Conservation (phyloP, 768 basidiomycete genomes). For the Mycena vitilis region DNA sequence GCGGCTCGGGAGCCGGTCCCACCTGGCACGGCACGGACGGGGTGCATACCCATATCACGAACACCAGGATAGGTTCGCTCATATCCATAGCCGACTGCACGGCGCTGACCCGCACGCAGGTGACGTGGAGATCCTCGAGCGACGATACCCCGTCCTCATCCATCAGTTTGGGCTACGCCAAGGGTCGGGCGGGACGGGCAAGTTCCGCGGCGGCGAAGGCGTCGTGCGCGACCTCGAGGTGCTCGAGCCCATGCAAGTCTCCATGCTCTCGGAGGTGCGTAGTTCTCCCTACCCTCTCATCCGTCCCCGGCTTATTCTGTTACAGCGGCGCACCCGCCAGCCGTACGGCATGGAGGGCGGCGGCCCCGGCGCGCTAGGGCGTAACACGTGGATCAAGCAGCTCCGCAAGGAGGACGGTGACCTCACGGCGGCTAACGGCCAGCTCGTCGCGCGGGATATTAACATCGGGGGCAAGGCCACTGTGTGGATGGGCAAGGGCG, state of each 20-base stretch:
- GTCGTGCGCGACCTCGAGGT: conserved; percentile 88
- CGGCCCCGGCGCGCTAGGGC: conserved; percentile 73
- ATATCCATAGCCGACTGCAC: too few relatives aligned
- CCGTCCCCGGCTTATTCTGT: neutral
- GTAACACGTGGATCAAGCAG: conserved; percentile 90
- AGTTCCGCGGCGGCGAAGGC: conserved; percentile 86
- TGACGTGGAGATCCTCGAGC: conserved; percentile 93
- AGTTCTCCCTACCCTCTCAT: neutral
- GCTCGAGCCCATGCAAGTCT: conserved; percentile 84
- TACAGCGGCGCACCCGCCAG: conserved; percentile 82
- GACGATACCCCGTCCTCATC: conserved; percentile 92
- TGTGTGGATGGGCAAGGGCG: conserved; percentile 89
- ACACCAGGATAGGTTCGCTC: conserved; percentile 76
- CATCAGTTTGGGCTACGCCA: conserved; percentile 83
- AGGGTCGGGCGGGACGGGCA: conserved; percentile 77
- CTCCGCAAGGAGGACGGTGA: conserved; percentile 77
- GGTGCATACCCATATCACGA: conserved; percentile 94
- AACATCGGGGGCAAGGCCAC: conserved; percentile 93
- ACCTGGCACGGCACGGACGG: conserved; percentile 93
- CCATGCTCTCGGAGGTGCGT: conserved; percentile 85
- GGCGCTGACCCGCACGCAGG: conserved; percentile 40
- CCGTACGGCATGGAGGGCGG: conserved; percentile 92
- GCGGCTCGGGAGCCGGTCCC: conserved; percentile 92
- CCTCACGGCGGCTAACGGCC: conserved; percentile 53
- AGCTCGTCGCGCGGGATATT: conserved; percentile 63